Evolutionary conservation across 371 early-diverging fungal species (phyloP), one percentile per base, ranked within the genome.

Genomic region (Saksenaea vasiformis): DNA sequence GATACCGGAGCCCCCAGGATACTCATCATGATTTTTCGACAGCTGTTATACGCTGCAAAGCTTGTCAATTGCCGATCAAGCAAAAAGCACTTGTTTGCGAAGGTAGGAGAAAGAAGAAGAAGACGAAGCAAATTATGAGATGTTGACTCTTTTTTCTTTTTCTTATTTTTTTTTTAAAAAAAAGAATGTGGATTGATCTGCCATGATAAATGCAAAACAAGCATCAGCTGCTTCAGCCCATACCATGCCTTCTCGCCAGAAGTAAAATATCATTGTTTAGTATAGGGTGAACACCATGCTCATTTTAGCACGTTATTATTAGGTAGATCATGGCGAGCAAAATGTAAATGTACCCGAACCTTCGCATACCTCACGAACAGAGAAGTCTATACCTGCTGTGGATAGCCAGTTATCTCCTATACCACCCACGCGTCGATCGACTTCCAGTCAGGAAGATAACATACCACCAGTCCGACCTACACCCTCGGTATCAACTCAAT

Each of bases 31-130:
- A 28, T 44, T 38, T 17, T 11, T 35, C 1, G 10, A 34, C 62
- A 73, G 74, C 70, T 22, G 67, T 71, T 22, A 68, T 74, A 14
- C 65, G 63, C 13, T 81, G 82, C 64, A 78, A 78, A 62, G 65
- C 70, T 17, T 81, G 82, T 60, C 61, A 70, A 39, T 31, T 67
- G 17, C 55, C 67, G 4, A 75, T 81, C 54, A 75, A 78, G 43
- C 53, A 66, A 19, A 61, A 78, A 31, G 82, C 82, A 17, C 44
- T 78, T 5, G 67, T 80, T 27, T 80, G 80, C 58, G 75, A 73
- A 78, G 78, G 74, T 73, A 66, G 60, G 17, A 14, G 15, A 26
- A 44, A 19, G 3, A 3, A 17, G 11, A 59, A 47, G 22, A 2
- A 17, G 17, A 24, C 10, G 26, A 15, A n/a, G 34, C 28, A 38